Evolutionary conservation across 2,329 filamentous ascomycete genomes (phyloP), one percentile per base, ranked within the genome.

Genomic region (Alternaria burnsii): DNA sequence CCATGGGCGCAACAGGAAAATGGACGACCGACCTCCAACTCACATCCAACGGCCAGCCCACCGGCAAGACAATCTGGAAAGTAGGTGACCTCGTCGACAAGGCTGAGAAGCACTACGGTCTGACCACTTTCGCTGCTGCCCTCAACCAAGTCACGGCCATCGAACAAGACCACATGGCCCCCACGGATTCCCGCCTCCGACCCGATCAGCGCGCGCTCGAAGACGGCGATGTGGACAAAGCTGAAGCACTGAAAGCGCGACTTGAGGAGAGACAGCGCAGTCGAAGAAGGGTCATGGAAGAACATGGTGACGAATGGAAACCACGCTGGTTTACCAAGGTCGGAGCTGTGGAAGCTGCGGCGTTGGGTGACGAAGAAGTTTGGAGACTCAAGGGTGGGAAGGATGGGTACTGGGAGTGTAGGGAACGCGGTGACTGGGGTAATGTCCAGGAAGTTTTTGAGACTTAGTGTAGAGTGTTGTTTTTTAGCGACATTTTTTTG

Each of bases 351-450:
- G 76, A 73, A 36, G 76, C 71, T 22, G 73, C 67, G 2, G 61
- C 67, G 10, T 58, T 76, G 40, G 79, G 75, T 0, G 76, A 72
- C 9, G 81, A 83, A 62, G 83, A 84, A 67, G 75, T 83, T n/a
- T 85, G 83, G 83, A 70, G 88, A 71, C 78, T 97, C 65, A 95
- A 89, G 81, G 83, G 83, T 3, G 93, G 93, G 20, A 93, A 90
- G 79, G 93, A 96, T 18, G 89, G 92, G 9, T 99, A 99, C 80
- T 99, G 95, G 95, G 94, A 97, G 75, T 90, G 92, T 79, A 86
- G 94, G 62, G 85, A 83, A 3, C 86, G 82, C 65, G 89, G 89
- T 1, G 82, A 82, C 57, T 97, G 92, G 92, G 78, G 78, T 9
- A 83, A 82, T 7, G 82, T 88, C 41, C 78, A 82, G 58, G 81